Evolutionary conservation across 1,139 yeast genomes (phyloP), one percentile per base, ranked within the genome.

Genomic region (Yamadazyma taylorii): DNA sequence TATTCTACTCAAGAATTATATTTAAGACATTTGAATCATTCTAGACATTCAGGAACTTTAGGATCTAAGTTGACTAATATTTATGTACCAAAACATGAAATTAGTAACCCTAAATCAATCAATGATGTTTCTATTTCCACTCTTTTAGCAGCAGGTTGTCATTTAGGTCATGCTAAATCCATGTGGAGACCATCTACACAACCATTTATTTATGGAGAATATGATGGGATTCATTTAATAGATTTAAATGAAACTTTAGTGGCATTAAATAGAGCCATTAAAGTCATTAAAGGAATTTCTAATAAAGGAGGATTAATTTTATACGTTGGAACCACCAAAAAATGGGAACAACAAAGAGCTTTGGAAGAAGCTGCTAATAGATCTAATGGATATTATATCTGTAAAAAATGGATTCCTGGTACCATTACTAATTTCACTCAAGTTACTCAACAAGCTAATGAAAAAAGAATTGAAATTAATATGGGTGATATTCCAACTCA

Each of bases 341-440:
- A 89, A 38, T 58, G 64, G 60, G 71, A 67, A 37, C 94, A 86
- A 54, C 79, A 79, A 49, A 74, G 85, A 42, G 75, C 88, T 1
- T 77, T 92, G 35, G 84, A 83, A 53, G 79, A 75, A 45, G 96
- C 96, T 5, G 95, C 97, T 3, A 66, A 71, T 38, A 77, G 95
- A 52, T 71, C 82, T 37, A 73, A 78, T 41, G 96, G 95, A 10
- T 88, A 80, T 63, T 88, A 85, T 54, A 92, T 92, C 22, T 76
- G 86, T 28, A 76, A 79, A 37, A 79, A 92, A 58, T 92, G 98
- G 98, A 79, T 87, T 40, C 96, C 97, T 2, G 98, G 98, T 48
- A 85, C 95, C 17, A 73, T 92, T 49, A 89, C 97, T 34, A 92
- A 92, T 63, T 81, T 88, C 39, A 70, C 81, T 26, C 86, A 82